Evolutionary conservation across 2,329 filamentous ascomycete genomes (phyloP), one percentile per base, ranked within the genome.

Genomic region (Calonectria henricotiae): DNA sequence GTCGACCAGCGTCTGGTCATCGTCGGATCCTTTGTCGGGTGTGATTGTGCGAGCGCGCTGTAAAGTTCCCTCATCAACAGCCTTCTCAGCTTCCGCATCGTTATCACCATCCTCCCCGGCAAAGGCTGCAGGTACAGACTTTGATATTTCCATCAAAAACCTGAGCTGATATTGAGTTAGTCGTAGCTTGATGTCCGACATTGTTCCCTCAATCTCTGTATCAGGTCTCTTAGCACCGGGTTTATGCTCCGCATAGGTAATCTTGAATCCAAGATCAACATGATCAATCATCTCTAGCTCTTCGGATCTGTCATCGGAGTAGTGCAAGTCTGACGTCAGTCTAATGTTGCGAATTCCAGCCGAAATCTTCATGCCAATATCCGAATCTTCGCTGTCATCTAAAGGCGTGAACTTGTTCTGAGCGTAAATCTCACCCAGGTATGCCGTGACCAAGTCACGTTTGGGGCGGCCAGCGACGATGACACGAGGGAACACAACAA

Each of bases 241-340:
- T 75, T 90, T 91, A 79, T 99, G 96, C 79, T 98, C 96, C 0
- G 95, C 90, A 82, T 98, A 96, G 2, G 93, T 97, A 73, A 99
- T 92, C 71, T 93, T 94, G 83, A 99, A 98, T 58, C 93, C 94
- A 27, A 99, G 86, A 80, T 99, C 96, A 13, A 99, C 95, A 76
- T 98, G 95, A 78, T 99, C 95, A 75, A 99, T 98, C 85, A 99
- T 93, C 80, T 99, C 94, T 8, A 99, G 86, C 80, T 98, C 95
- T 81, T 99, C 96, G 0, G 90, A 90, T 67, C 89, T 83, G 39
- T 91, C 89, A 2, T 91, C 87, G 0, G 89, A 82, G 76, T 97
- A 98, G 79, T 97, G 90, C 78, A 98, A 94, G 65, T 94, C 91
- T 0, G 96, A 98, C 0, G 94, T 98, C 32, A 99, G 85, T 39